Evolutionary conservation across 208 protist species (phyloP).

Genomic region (Endotrypanum monterogeii): DNA sequence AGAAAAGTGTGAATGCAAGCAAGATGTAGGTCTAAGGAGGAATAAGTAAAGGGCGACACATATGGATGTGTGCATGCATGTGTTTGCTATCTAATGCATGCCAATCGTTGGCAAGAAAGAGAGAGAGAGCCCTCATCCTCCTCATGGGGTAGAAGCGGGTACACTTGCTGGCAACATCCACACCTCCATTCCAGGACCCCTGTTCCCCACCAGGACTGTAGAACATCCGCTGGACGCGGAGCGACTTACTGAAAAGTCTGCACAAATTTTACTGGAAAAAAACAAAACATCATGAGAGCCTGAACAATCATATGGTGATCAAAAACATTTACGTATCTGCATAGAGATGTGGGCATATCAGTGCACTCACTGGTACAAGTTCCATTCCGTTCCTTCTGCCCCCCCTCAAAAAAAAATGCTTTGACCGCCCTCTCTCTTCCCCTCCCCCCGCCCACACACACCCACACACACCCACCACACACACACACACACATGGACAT

Average conservation of each 20-base stretch:
- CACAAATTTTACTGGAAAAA: not conserved
- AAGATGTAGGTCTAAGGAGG: not conserved
- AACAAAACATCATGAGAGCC: not conserved
- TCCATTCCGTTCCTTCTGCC: not conserved
- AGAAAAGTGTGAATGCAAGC: not conserved
- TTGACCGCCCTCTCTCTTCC: no score
- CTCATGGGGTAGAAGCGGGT: not conserved
- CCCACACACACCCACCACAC: no score
- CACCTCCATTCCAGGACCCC: not conserved
- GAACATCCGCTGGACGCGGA: not conserved
- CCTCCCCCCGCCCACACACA: no score
- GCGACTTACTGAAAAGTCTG: no score
- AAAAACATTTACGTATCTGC: not conserved
- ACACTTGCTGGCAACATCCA: not conserved
- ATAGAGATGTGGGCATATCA: not conserved
- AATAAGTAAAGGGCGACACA: not conserved
- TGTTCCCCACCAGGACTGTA: not conserved
- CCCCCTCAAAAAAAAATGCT: no score
- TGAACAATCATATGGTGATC: not conserved
- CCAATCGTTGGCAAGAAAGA: not conserved
- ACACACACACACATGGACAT: no score
- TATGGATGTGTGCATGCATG: constrained; percentile 1
- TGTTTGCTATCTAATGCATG: not conserved
- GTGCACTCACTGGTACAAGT: not conserved
- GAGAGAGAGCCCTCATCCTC: not conserved